Base-by-base conservation (phyloP, 805 yeast species). In the Cyberlindnera veronae region DNA sequence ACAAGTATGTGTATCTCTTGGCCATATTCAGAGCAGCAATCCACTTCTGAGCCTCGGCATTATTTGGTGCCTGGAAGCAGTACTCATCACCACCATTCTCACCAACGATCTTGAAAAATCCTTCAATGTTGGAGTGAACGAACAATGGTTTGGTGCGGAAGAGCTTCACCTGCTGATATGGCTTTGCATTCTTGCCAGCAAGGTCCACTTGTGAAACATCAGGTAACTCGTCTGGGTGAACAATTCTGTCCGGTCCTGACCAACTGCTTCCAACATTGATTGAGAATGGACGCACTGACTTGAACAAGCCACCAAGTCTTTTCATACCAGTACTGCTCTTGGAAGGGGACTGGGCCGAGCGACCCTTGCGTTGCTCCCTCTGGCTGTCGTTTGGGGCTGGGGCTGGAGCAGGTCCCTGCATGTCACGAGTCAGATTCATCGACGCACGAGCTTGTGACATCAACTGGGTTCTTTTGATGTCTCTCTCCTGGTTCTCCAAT, bases 11-110 rank as follows among this genome's bases (percentile, higher is more conserved):
- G 42, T 64, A 67, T 44, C 74, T 60, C 41, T 66, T 68, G 0
- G 72, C 59, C 13, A 61, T 48, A 35, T 60, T 66, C 21, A 70
- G 57, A 41, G 61, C 58, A 34, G 67, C 69, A 1, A 86, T 67
- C 98, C 97, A 90, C 31, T 79, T 87, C 38, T 75, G 77, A 41
- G 83, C 75, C 22, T 85, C 95, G 1, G 55, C 45, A 6, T 78
- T 81, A 45, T 61, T 67, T 0, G 73, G 56, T 0, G 91, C 81
- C 60, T 91, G 96, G 53, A 90, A 71, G 29, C 77, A 67, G 54
- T 64, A 73, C 41, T 81, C 85, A 12, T 73, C 74, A 12, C 73
- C 74, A 41, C 68, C 69, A 19, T 37, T 42, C 23, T 64, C 67
- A 52, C 66, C 60, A 11, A 69, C 61, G 18, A 74, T 48, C 43